Base-by-base conservation (phyloP, 129 eudicot species). In the Artemisia tridentata region DNA sequence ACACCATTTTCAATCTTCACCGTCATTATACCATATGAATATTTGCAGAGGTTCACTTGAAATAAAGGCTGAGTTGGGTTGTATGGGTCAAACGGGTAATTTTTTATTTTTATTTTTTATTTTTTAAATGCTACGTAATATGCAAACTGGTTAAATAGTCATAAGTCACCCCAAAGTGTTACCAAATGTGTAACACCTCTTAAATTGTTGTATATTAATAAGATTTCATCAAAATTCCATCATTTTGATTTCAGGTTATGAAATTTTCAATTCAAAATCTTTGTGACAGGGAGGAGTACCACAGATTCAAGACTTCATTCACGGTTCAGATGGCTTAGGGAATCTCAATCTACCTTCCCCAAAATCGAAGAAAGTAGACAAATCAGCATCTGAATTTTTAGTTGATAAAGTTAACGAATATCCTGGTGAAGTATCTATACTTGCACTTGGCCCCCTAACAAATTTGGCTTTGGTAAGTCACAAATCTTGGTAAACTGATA, bases 381-480 rank as follows among this genome's bases (percentile, higher is more conserved):
- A 86, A 75, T 72, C 84, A 23, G 96, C 96, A 54, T 76, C 96
- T 49, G 95, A 92, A 57, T 92, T 84, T 86, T 69, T 92, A 79
- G 96, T 92, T 7, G 95, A 92, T 27, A 84, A 80, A 79, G 96
- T 92, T 68, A 68, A 82, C 59, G 86, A 88, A 80, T 83, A 77
- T 75, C 95, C 96, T 20, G 96, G 98, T 71, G 95, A 92, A 82
- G 80, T 92, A 73, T 86, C 96, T 72, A 79, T 92, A 68, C 96
- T 92, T 73, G 98, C 98, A 56, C 76, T 92, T 52, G 95, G 98
- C 41, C 98, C 98, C 13, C 81, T 92, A 38, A 92, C 98, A 31
- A 92, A 92, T 75, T 70, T 92, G 64, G 98, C 96, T 68, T 76
- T 88, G 84, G 98, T 88, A 79, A 68, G 77, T 69, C 11, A 19